Evolutionary conservation across 768 basidiomycete genomes (phyloP).

Genomic region (Phlebiopsis flavidoalba): DNA sequence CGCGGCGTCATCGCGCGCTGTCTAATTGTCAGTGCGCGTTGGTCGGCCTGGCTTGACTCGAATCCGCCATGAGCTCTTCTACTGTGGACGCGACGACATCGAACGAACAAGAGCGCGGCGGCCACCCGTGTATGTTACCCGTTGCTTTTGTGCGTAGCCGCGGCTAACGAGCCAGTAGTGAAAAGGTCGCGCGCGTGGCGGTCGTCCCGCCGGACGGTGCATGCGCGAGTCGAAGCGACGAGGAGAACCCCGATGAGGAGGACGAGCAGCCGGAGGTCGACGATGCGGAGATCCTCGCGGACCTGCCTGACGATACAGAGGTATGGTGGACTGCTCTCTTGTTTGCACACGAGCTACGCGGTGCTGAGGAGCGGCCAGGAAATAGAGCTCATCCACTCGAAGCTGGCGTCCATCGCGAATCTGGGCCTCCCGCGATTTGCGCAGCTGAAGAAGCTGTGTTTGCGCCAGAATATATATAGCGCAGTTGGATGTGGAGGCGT

Average conservation of each 20-base stretch:
- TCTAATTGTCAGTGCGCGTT: not conserved
- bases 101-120: not conserved
- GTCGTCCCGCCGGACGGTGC: slow-evolving; percentile 21
- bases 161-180: not conserved
- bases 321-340: slow-evolving; percentile 36
- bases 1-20: not conserved
- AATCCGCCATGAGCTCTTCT: not conserved
- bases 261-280: slow-evolving; percentile 25
- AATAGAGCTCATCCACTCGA: slow-evolving; percentile 78
- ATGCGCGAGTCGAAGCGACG: slow-evolving; percentile 41
- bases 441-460: slow-evolving; percentile 67
- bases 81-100: not conserved
- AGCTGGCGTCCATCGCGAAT: slow-evolving; percentile 60
- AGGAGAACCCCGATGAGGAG: slow-evolving; percentile 45
- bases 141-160: not conserved
- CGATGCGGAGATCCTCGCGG: slow-evolving; percentile 57
- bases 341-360: not conserved
- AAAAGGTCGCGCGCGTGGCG: slow-evolving; percentile 40
- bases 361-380: slow-evolving; percentile 48
- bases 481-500: slow-evolving; percentile 65
- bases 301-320: slow-evolving; percentile 81
- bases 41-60: not conserved
- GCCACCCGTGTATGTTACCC: not conserved
- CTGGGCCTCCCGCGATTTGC: slow-evolving; percentile 72
- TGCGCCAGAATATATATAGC: slow-evolving; percentile 85